Conservation (phyloP, 768 basidiomycete species). For the Thelephora ganbajun region DNA sequence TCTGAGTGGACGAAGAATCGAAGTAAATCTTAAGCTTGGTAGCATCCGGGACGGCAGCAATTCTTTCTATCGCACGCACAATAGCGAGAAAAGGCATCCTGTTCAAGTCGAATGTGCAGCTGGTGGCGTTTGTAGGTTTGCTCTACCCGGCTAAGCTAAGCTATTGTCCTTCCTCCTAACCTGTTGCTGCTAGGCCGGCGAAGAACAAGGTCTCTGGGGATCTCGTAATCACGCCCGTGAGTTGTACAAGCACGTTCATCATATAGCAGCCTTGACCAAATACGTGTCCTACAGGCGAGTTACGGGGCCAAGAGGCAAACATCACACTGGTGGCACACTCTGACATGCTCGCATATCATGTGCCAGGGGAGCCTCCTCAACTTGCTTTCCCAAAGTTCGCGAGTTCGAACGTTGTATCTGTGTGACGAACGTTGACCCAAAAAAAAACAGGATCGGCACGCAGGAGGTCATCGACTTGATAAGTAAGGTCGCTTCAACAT, state of each 20-base stretch:
- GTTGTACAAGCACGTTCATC: slow-evolving; percentile 14
- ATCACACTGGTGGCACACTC: slow-evolving; percentile 80
- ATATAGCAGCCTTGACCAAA: neutral
- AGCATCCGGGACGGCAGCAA: slow-evolving; percentile 41
- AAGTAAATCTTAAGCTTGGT: too few relatives aligned
- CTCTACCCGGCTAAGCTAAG: neutral
- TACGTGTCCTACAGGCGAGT: slow-evolving; percentile 27
- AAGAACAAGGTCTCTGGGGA: slow-evolving; percentile 81
- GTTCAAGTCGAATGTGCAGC: slow-evolving; percentile 67
- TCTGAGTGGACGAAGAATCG: too few relatives aligned
- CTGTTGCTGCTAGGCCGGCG: slow-evolving; percentile 46
- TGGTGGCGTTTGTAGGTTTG: slow-evolving; percentile 48
- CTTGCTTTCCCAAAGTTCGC: slow-evolving; percentile 60
- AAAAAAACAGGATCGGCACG: slow-evolving; percentile 50
- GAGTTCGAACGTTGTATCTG: slow-evolving; percentile 1
- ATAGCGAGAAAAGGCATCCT: slow-evolving; percentile 51
- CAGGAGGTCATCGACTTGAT: slow-evolving; percentile 66
- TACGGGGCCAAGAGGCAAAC: slow-evolving; percentile 45
- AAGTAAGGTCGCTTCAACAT: slow-evolving; percentile 59
- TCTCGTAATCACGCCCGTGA: slow-evolving; percentile 68
- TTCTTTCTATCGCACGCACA: slow-evolving; percentile 67
- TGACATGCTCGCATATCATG: slow-evolving; percentile 85
- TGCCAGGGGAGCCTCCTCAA: slow-evolving; percentile 65
- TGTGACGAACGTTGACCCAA: neutral
- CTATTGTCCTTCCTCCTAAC: neutral